Evolutionary conservation across 371 early-diverging fungal genomes (phyloP).

Genomic region (Circinella umbellata): DNA sequence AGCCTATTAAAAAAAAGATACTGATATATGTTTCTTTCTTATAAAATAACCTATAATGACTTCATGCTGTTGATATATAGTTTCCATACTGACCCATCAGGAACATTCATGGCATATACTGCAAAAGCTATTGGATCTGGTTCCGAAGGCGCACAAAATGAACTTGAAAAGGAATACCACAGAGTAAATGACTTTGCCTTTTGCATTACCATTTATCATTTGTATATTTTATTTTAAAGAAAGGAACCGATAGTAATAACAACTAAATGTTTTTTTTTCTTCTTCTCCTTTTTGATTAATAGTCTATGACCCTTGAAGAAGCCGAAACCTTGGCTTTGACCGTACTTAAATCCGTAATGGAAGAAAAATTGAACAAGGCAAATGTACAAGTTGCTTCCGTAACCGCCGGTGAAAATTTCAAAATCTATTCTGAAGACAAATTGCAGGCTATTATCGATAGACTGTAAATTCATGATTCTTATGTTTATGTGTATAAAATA

Average conservation of each 20-base stretch:
- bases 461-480: slow-evolving; percentile 37
- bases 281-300: background rate
- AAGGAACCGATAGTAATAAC: background rate
- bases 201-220: no score
- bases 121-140: slow-evolving; percentile 99
- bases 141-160: slow-evolving; percentile 98
- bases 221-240: background rate
- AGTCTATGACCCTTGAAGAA: slow-evolving; percentile 86
- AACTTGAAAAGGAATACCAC: slow-evolving; percentile 96
- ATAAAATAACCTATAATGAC: no score
- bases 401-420: slow-evolving; percentile 79
- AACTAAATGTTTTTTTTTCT: no score
- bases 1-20: no score
- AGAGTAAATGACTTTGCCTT: slow-evolving; percentile 43
- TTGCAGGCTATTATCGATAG: slow-evolving; percentile 71
- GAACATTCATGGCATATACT: slow-evolving; percentile 91
- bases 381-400: slow-evolving; percentile 98
- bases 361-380: slow-evolving; percentile 95
- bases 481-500: slow-evolving; percentile 4
- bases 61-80: slow-evolving; percentile 37
- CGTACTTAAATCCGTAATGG: slow-evolving; percentile 99
- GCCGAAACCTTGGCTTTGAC: slow-evolving; percentile 90
- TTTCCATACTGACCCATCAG: slow-evolving; percentile 96
- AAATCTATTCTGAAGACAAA: slow-evolving; percentile 76
- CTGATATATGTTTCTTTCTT: no score